phyloP scores from a whole-genome alignment of 495 filamentous ascomycete genomes.

The Penicillium coffeae region DNA sequence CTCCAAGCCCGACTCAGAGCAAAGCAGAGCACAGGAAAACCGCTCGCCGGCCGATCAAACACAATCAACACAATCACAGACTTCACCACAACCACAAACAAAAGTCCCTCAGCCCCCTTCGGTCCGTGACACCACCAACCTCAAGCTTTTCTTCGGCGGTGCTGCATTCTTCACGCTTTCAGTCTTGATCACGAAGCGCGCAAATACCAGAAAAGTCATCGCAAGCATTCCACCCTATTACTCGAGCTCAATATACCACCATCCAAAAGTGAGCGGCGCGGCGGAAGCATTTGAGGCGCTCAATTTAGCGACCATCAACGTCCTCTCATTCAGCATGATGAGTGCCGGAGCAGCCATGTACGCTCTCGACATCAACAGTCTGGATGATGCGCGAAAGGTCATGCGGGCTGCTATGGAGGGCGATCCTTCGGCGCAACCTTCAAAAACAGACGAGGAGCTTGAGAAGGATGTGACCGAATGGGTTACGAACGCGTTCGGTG shows the following conservation, averaged over 20 bases:
- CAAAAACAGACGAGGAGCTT: conserved; percentile 49
- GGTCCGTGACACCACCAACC: conserved; percentile 25
- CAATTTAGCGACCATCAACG: conserved; percentile 78
- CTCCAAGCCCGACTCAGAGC: conserved; percentile 15
- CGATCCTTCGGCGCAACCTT: conserved; percentile 31
- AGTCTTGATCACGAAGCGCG: conserved; percentile 64
- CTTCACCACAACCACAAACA: conserved; percentile 9
- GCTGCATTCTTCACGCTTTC: conserved; percentile 68
- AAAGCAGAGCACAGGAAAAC: conserved; percentile 6
- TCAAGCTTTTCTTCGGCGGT: conserved; percentile 65
- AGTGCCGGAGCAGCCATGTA: conserved; percentile 61
- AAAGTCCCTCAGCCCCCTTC: conserved; percentile 13
- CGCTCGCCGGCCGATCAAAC: background rate
- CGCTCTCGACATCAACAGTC: conserved; percentile 64
- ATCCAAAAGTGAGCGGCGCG: conserved; percentile 48
- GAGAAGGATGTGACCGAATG: conserved; percentile 70
- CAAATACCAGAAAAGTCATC: conserved; percentile 52
- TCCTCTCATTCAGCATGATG: conserved; percentile 66
- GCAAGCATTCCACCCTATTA: conserved; percentile 61
- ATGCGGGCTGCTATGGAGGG: conserved; percentile 47
- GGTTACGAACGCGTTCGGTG: conserved; percentile 58
- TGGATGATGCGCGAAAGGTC: conserved; percentile 63
- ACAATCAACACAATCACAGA: background rate
- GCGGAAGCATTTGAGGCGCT: conserved; percentile 74
- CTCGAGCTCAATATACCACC: conserved; percentile 48